These are phyloP conservation scores for Fagus crenata DNA, from an alignment of 306 rosid species.

Conservation along the genomic window DNA sequence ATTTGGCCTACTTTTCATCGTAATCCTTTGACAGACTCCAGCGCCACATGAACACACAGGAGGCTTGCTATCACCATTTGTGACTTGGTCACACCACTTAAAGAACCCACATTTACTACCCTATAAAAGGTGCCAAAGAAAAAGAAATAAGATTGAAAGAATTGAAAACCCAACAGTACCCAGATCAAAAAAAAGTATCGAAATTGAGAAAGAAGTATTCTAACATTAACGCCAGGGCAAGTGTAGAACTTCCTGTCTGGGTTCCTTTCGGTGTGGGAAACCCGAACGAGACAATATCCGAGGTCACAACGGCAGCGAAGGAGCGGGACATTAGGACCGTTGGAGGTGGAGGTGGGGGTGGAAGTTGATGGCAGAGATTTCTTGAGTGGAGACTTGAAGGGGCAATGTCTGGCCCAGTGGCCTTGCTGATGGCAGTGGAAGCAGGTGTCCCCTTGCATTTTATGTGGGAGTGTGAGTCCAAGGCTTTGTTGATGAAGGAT, in stretches of 20 bases:
- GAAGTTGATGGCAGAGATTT: neutral
- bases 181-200: neutral
- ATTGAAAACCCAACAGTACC: neutral
- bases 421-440: conserved; percentile 28
- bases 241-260: conserved; percentile 12
- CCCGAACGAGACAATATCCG: conserved; percentile 26
- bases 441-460: conserved; percentile 21
- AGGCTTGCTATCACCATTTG: neutral
- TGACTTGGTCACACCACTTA: conserved; percentile 17
- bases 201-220: neutral
- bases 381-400: neutral
- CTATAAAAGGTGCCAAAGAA: neutral
- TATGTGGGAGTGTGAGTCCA: neutral
- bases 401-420: conserved; percentile 33
- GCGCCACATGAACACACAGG: conserved; percentile 23
- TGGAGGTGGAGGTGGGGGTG: too few species aligned
- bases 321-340: neutral
- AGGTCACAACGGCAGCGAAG: conserved; percentile 42
- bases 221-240: neutral
- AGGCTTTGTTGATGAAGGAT: neutral
- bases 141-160: too few species aligned
- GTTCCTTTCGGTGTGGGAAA: neutral
- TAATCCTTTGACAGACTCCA: conserved; percentile 11
- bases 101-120: conserved; percentile 10
- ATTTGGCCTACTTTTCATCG: neutral